Evolutionary conservation across 352 stramenopile species (phyloP).

Genomic region (Globisporangium parvum): DNA sequence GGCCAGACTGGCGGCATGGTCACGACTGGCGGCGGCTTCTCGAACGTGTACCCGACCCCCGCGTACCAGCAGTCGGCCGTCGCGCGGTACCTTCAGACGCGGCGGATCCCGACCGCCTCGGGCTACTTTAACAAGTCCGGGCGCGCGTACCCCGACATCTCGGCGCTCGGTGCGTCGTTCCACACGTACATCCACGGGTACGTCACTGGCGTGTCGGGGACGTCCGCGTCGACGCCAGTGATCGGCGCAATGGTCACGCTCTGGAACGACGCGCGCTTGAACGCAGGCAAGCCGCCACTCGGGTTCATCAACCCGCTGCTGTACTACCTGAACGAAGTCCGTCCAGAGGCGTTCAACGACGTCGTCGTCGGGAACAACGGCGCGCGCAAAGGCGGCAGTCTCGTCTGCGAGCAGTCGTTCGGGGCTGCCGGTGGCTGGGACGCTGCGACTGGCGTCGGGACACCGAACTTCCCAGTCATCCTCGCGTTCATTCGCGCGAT

Average conservation of each 20-base stretch:
- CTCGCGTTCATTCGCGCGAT: slow-evolving; percentile 42
- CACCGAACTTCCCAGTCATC: slow-evolving; percentile 76
- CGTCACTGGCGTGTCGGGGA: slow-evolving; percentile 60
- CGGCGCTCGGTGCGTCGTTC: slow-evolving; percentile 68
- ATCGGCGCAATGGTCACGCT: slow-evolving; percentile 84
- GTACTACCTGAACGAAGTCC: slow-evolving; percentile 62
- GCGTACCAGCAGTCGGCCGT: slow-evolving; percentile 73
- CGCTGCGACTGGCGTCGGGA: slow-evolving; percentile 79
- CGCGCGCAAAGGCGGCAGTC: slow-evolving; percentile 28
- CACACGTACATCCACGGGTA: slow-evolving; percentile 51
- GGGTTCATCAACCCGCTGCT: slow-evolving; percentile 87
- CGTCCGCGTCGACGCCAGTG: slow-evolving; percentile 81
- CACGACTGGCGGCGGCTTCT: slow-evolving; percentile 87
- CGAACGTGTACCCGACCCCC: slow-evolving; percentile 66
- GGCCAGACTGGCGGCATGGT: slow-evolving; percentile 65
- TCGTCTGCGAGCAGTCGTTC: slow-evolving; percentile 76
- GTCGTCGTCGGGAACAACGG: slow-evolving; percentile 84
- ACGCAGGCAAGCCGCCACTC: slow-evolving; percentile 69
- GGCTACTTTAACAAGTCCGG: slow-evolving; percentile 81
- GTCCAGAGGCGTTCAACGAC: slow-evolving; percentile 75
- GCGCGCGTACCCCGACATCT: slow-evolving; percentile 87
- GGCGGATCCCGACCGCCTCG: slow-evolving; percentile 32
- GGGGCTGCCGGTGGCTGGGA: slow-evolving; percentile 84
- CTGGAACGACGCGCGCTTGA: slow-evolving; percentile 81
- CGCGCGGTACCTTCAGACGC: slow-evolving; percentile 48